phyloP scores from a whole-genome alignment of 2,329 filamentous ascomycete species.

The Curvularia sp. region DNA sequence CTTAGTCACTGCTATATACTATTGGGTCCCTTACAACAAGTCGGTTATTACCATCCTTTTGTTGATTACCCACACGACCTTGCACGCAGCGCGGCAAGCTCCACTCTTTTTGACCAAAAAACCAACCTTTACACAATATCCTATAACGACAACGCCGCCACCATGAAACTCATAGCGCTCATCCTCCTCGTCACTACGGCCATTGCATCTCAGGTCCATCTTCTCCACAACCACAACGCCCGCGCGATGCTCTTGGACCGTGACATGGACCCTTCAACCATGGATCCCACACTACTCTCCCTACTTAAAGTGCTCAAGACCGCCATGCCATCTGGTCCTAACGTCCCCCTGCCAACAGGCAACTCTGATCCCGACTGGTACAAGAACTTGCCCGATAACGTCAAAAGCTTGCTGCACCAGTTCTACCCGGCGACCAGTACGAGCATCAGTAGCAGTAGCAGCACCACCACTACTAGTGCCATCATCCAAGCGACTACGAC shows the following conservation, averaged over 20 bases:
- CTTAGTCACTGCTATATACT: neutral
- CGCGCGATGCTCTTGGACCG: conserved; percentile 10
- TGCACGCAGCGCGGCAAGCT: neutral
- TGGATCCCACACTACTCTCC: conserved; percentile 25
- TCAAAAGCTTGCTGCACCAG: conserved; percentile 19
- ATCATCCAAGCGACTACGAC: neutral
- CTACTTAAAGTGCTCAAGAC: conserved; percentile 27
- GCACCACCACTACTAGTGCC: neutral
- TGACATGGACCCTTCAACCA: conserved; percentile 21
- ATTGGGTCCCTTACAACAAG: neutral
- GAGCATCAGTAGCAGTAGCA: neutral
- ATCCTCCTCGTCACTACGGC: conserved; percentile 7
- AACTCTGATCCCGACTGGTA: conserved; percentile 24
- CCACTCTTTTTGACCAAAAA: neutral
- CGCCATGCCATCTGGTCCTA: conserved; percentile 18
- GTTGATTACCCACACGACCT: neutral
- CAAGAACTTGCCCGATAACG: conserved; percentile 20
- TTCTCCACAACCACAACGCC: neutral
- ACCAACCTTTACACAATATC: neutral
- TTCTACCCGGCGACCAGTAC: conserved; percentile 21
- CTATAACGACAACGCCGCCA: neutral
- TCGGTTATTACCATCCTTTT: neutral
- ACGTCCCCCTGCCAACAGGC: conserved; percentile 14
- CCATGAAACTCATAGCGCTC: conserved; percentile 17
- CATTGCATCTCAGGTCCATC: neutral